Evolutionary conservation across 768 basidiomycete genomes (phyloP).

Genomic region (Psilocybe azurescens): DNA sequence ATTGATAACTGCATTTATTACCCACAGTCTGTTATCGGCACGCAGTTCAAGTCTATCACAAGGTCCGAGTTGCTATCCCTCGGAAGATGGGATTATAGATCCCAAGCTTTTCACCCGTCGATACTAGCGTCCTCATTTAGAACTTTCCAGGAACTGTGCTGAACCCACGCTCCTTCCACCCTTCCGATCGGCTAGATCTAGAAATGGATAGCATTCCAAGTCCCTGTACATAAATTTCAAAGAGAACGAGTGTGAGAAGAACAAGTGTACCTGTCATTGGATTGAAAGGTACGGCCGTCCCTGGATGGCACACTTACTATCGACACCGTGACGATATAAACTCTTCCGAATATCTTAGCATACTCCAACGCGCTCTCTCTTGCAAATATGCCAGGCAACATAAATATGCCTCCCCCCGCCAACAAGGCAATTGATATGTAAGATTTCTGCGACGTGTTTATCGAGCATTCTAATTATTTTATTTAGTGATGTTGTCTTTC

Average conservation of each 20-base stretch:
- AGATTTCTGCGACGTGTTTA: constrained; percentile 5
- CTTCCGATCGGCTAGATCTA: not conserved
- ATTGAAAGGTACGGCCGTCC: constrained; percentile 1
- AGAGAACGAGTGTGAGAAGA: not conserved
- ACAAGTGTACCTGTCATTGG: not conserved
- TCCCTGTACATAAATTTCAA: not conserved
- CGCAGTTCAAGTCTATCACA: not conserved
- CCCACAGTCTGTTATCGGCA: not conserved
- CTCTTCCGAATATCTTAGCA: not conserved
- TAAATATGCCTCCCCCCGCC: constrained; percentile 6
- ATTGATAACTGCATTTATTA: not conserved
- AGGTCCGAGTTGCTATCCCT: not conserved
- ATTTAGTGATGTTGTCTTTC: constrained; percentile 17
- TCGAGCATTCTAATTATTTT: not conserved
- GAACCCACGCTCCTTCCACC: not conserved
- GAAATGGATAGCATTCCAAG: not conserved
- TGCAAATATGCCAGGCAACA: constrained; percentile 8
- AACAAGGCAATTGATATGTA: constrained; percentile 2
- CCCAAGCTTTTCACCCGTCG: not conserved
- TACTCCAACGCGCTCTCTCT: constrained; percentile 1
- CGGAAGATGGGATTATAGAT: constrained; percentile 5
- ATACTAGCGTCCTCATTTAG: not conserved
- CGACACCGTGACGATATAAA: constrained; percentile 1
- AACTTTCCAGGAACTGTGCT: not conserved
- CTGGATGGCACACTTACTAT: not conserved